Percentiles rank a stretch among this genome's conserved stretches.
phyloP scores from a whole-genome alignment of 2,329 filamentous ascomycete genomes.

The Cytospora chrysosperma region DNA sequence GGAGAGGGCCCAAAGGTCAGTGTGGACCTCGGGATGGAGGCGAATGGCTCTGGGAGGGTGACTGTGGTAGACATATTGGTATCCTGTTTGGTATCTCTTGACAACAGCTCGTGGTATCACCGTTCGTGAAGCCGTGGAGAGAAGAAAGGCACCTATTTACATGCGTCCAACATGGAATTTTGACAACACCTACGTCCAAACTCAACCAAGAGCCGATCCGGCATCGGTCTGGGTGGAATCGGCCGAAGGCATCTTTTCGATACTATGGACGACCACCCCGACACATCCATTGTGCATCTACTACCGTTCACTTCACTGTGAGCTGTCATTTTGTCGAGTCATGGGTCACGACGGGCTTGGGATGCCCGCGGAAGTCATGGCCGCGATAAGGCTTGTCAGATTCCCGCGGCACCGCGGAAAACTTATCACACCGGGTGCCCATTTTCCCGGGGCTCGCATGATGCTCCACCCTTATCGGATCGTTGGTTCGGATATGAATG shows the following conservation, averaged over 20 bases:
- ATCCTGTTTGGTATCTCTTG: not conserved
- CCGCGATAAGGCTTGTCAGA: not conserved
- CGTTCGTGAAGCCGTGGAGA: not conserved
- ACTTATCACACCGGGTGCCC: not conserved
- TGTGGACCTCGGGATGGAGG: constrained; percentile 58
- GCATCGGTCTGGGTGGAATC: constrained; percentile 22
- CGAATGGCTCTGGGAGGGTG: constrained; percentile 59
- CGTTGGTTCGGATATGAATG: not conserved
- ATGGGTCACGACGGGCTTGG: not conserved
- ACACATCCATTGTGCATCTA: not conserved
- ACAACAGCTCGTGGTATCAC: not conserved
- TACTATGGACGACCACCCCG: not conserved
- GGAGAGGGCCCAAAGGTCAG: constrained; percentile 69
- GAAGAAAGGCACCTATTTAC: not conserved
- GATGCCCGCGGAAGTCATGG: not conserved
- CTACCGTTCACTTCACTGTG: not conserved
- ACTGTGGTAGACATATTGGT: constrained; percentile 29
- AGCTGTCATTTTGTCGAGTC: not conserved
- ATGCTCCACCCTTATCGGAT: constrained; percentile 15
- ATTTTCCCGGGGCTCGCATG: not conserved
- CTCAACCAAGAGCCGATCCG: constrained; percentile 9
- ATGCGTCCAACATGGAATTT: not conserved
- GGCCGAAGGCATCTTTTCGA: not conserved
- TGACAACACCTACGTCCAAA: not conserved
- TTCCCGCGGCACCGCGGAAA: constrained; percentile 1